Percentiles rank a stretch among this genome's conserved stretches.
Conservation (phyloP, 179 eudicot genomes). For the Beta macrorhiza region DNA sequence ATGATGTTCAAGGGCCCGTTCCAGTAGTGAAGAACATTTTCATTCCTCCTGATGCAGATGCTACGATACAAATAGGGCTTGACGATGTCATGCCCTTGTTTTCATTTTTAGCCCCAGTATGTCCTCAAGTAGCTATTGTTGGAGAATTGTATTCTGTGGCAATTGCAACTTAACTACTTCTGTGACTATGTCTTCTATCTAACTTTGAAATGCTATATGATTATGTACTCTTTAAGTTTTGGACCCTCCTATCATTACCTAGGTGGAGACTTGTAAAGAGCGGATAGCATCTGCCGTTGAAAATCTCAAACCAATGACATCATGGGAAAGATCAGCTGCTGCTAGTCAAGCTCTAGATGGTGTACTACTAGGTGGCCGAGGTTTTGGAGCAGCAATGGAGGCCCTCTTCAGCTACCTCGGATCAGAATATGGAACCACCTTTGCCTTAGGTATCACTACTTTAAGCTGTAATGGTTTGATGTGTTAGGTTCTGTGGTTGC, state of each 20-base stretch:
- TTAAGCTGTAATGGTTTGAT: constrained; percentile 6
- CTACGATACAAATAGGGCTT: constrained; percentile 64
- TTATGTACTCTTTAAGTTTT: constrained; percentile 8
- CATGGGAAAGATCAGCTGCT: constrained; percentile 88
- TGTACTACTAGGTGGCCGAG: constrained; percentile 83
- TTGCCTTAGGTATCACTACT: constrained; percentile 66
- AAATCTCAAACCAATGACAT: constrained; percentile 78
- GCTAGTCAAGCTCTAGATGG: constrained; percentile 88
- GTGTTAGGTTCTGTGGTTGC: neutral
- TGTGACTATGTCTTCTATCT: neutral
- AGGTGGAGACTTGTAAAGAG: constrained; percentile 97
- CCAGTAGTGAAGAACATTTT: constrained; percentile 90
- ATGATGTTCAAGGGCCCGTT: constrained; percentile 97
- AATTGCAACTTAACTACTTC: neutral
- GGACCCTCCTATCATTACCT: constrained; percentile 26
- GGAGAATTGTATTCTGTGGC: neutral
- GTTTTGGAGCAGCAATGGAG: constrained; percentile 96
- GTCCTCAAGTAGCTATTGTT: constrained; percentile 26
- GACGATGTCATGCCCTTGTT: constrained; percentile 92
- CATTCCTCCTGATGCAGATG: constrained; percentile 66
- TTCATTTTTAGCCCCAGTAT: constrained; percentile 95
- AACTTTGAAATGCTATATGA: constrained; percentile 7
- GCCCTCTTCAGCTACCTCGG: constrained; percentile 84
- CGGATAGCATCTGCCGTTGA: constrained; percentile 92
- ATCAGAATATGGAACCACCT: constrained; percentile 92